Conservation (phyloP, 768 basidiomycete genomes). For the Podaxis sp. region DNA sequence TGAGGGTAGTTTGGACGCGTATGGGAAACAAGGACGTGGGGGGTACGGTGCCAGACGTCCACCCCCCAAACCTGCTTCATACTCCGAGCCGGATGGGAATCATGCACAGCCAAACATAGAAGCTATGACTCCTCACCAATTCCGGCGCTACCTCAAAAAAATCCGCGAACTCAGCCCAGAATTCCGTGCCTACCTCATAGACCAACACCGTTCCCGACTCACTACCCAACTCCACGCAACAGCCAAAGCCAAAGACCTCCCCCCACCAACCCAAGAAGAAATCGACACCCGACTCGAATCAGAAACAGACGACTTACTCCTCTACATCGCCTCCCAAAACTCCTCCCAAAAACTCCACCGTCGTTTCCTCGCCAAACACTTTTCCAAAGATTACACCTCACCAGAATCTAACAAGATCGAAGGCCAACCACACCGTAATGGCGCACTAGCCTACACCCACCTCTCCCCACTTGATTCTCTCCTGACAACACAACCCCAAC, state of each 20-base stretch:
- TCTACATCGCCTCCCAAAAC: constrained; percentile 20
- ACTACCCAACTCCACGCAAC: background rate
- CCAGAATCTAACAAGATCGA: constrained; percentile 36
- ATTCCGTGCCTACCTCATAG: constrained; percentile 35
- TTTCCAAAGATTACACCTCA: constrained; percentile 14
- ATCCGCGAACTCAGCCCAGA: constrained; percentile 51
- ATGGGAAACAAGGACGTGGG: constrained; percentile 18
- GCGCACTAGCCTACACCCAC: constrained; percentile 57
- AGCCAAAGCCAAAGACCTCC: background rate
- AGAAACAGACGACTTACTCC: constrained; percentile 17
- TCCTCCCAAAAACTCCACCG: constrained; percentile 21
- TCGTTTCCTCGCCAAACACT: constrained; percentile 35
- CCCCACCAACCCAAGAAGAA: background rate
- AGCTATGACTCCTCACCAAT: constrained; percentile 56
- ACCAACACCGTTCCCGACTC: constrained; percentile 13
- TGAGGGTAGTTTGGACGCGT: background rate
- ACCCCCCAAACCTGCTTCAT: background rate
- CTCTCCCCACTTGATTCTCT: constrained; percentile 50
- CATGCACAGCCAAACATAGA: constrained; percentile 42
- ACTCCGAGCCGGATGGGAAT: constrained; percentile 5
- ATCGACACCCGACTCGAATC: background rate
- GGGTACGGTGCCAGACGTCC: constrained; percentile 18
- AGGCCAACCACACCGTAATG: constrained; percentile 60
- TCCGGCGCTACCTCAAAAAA: constrained; percentile 53
- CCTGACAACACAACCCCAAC: constrained; percentile 46